Conservation (phyloP, 805 yeast genomes). For the Pichia manshurica region DNA sequence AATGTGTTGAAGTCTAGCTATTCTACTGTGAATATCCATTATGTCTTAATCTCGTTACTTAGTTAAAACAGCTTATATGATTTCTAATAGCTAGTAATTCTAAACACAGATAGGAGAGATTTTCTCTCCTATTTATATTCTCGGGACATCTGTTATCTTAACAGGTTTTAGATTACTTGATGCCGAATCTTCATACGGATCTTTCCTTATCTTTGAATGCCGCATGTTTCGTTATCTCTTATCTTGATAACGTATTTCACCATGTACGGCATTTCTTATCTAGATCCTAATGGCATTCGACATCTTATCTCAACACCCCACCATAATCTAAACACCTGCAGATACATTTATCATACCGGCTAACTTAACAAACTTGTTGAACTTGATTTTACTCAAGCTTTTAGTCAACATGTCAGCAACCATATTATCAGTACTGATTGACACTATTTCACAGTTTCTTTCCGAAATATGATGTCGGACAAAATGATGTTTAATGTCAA, state of each 20-base stretch:
- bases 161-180: too few relatives aligned
- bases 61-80: too few relatives aligned
- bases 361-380: neutral
- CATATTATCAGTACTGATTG: conserved; percentile 2
- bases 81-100: too few relatives aligned
- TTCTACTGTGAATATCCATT: neutral
- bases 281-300: too few relatives aligned
- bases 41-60: neutral
- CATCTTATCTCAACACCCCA: conserved; percentile 5
- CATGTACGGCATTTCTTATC: too few relatives aligned
- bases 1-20: neutral
- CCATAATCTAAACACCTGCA: conserved; percentile 1
- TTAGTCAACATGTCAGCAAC: neutral
- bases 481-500: conserved; percentile 6
- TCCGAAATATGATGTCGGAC: neutral
- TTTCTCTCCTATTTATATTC: too few relatives aligned
- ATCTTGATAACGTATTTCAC: too few relatives aligned
- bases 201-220: too few relatives aligned
- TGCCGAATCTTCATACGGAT: too few relatives aligned
- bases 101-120: too few relatives aligned
- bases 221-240: too few relatives aligned
- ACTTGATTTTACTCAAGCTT: neutral
- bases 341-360: neutral
- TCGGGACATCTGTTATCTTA: too few relatives aligned
- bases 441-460: neutral